Conservation (phyloP, 441 rosid species). For the Populus trichocarpa region DNA sequence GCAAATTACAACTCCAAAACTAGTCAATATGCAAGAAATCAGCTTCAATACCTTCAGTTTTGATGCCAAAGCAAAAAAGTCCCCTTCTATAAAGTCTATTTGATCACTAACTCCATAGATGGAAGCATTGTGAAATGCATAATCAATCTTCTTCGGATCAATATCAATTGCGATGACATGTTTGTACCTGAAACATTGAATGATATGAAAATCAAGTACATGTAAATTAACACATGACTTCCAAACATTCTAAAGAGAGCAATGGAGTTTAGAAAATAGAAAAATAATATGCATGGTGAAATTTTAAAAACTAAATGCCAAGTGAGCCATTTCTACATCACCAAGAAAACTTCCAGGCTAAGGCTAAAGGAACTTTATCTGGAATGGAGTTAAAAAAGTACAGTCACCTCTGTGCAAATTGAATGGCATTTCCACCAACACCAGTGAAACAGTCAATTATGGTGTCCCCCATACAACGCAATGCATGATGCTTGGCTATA, state of each 20-base stretch:
- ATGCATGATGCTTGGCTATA: slow-evolving; percentile 84
- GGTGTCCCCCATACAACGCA: slow-evolving; percentile 51
- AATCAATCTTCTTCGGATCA: slow-evolving; percentile 74
- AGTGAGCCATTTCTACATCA: not conserved
- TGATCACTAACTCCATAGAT: slow-evolving; percentile 71
- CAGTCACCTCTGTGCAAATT: slow-evolving; percentile 65
- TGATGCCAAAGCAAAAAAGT: slow-evolving; percentile 72
- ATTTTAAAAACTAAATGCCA: not conserved
- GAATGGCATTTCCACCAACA: slow-evolving; percentile 96
- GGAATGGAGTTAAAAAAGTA: slow-evolving; percentile 1
- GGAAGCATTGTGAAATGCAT: slow-evolving; percentile 74
- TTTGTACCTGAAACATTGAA: slow-evolving; percentile 51
- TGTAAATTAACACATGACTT: not conserved
- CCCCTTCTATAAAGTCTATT: slow-evolving; percentile 77
- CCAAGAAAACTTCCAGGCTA: not conserved
- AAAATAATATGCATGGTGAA: not conserved
- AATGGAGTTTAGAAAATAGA: slow-evolving; percentile 5
- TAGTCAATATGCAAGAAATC: not conserved
- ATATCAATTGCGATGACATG: slow-evolving; percentile 79
- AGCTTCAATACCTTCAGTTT: slow-evolving; percentile 55
- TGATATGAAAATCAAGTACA: slow-evolving; percentile 13
- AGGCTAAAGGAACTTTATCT: not conserved
- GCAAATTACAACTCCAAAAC: slow-evolving; percentile 3
- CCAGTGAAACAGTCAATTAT: slow-evolving; percentile 85
- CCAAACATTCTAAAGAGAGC: not conserved